A percentile compares a stretch with the other conserved stretches of the same genome.
These are phyloP conservation scores for Torrubiellomyces zombiae DNA, from an alignment of 2,329 filamentous ascomycete species.

Conservation along the genomic window DNA sequence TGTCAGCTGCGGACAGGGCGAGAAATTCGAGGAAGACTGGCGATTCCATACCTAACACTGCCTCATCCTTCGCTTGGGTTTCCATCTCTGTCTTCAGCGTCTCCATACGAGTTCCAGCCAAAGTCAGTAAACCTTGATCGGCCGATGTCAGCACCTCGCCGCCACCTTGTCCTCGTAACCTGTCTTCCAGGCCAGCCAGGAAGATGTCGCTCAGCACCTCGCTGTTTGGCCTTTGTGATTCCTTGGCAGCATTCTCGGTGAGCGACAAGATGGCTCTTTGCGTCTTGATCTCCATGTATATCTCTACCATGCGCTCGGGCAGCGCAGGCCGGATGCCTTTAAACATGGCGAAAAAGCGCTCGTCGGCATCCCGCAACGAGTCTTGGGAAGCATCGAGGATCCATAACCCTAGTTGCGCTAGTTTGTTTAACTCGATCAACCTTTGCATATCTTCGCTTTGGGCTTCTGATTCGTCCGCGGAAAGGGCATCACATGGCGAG, in stretches of 20 bases:
- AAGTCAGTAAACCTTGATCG: constrained; percentile 17
- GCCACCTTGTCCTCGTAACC: constrained; percentile 18
- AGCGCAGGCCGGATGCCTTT: constrained; percentile 28
- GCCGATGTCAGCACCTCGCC: constrained; percentile 16
- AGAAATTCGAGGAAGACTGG: too few relatives aligned
- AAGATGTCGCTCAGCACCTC: constrained; percentile 40
- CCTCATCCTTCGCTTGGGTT: constrained; percentile 8
- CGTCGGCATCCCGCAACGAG: constrained; percentile 24
- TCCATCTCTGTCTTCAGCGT: constrained; percentile 14
- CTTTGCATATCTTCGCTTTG: constrained; percentile 15
- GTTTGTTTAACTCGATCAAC: constrained; percentile 29
- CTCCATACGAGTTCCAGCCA: constrained; percentile 16
- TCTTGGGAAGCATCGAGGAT: constrained; percentile 20
- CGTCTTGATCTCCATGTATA: constrained; percentile 30
- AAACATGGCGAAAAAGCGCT: constrained; percentile 27
- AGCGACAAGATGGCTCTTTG: constrained; percentile 37
- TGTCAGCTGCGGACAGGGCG: too few relatives aligned
- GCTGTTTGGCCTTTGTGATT: constrained; percentile 31
- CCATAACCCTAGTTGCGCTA: constrained; percentile 28
- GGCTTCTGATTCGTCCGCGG: constrained; percentile 16
- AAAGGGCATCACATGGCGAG: constrained; percentile 15
- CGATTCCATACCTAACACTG: constrained; percentile 12
- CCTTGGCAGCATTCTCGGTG: constrained; percentile 26
- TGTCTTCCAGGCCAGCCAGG: constrained; percentile 35
- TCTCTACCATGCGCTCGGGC: constrained; percentile 21